A percentile compares a stretch with the other conserved stretches of the same genome.
These are phyloP conservation scores for Pleurotus cornucopiae DNA, from an alignment of 768 basidiomycete genomes.

Conservation along the genomic window DNA sequence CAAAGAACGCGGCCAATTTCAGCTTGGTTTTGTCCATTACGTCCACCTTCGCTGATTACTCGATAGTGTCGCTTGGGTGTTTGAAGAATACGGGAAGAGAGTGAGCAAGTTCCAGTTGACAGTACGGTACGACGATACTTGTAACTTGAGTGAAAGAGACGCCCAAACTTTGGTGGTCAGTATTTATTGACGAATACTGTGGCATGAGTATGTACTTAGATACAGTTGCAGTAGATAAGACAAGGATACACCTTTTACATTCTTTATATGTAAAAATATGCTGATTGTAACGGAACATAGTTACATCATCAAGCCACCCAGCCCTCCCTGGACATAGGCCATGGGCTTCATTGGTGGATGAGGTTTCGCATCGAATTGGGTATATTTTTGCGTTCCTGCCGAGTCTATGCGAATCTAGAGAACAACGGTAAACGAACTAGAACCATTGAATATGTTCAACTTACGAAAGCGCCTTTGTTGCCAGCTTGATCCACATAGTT, in stretches of 20 bases:
- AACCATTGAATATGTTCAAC: slow-evolving; percentile 20
- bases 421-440: too few species aligned
- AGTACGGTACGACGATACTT: too few species aligned
- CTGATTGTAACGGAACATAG: slow-evolving; percentile 2
- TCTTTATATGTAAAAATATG: neutral
- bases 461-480: slow-evolving; percentile 89
- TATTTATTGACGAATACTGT: too few species aligned
- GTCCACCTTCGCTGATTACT: neutral
- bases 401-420: slow-evolving; percentile 78
- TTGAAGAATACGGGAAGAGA: too few species aligned
- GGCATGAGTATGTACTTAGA: too few species aligned
- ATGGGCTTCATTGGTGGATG: slow-evolving; percentile 93
- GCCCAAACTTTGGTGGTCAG: too few species aligned
- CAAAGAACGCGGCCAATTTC: slow-evolving; percentile 78
- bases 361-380: slow-evolving; percentile 79
- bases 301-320: slow-evolving; percentile 65
- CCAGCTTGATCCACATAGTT: slow-evolving; percentile 92
- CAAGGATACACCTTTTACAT: too few species aligned
- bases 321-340: slow-evolving; percentile 75
- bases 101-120: too few species aligned
- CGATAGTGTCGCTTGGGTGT: too few species aligned
- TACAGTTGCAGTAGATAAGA: too few species aligned
- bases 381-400: slow-evolving; percentile 66
- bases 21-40: slow-evolving; percentile 65
- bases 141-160: too few species aligned